These are phyloP conservation scores for Arctium minus DNA, from an alignment of 129 eudicot genomes.

Conservation along the genomic window DNA sequence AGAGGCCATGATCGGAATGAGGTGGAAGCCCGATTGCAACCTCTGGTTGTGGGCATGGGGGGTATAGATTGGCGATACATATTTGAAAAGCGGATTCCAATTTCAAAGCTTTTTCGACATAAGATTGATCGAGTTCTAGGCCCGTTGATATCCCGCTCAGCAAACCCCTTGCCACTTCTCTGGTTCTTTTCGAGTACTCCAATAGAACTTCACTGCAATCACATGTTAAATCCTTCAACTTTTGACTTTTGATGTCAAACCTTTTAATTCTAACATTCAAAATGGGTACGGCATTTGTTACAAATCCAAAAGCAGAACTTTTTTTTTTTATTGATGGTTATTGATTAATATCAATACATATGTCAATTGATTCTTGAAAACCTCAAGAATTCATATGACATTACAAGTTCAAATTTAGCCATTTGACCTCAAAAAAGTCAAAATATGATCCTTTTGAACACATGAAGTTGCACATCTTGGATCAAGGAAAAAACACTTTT, in stretches of 20 bases:
- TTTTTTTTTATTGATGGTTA: neutral
- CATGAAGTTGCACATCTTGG: neutral
- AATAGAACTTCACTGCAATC: slow-evolving; percentile 37
- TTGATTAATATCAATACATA: neutral
- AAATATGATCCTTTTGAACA: neutral
- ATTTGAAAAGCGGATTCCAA: slow-evolving; percentile 42
- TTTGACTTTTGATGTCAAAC: neutral
- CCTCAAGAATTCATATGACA: neutral
- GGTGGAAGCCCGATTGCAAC: slow-evolving; percentile 63
- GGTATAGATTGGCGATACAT: slow-evolving; percentile 38
- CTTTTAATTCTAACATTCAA: neutral
- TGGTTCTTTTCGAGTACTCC: slow-evolving; percentile 38
- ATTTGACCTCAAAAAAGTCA: neutral
- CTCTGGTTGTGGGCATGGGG: slow-evolving; percentile 61
- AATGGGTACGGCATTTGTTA: neutral
- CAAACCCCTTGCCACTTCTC: slow-evolving; percentile 37
- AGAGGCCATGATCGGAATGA: slow-evolving; percentile 62
- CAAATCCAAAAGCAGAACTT: neutral
- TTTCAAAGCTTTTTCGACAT: slow-evolving; percentile 28
- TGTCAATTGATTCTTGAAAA: neutral
- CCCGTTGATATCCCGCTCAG: slow-evolving; percentile 39
- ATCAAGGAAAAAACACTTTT: neutral
- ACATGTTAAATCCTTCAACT: neutral
- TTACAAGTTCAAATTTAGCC: neutral
- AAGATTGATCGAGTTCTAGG: slow-evolving; percentile 44